Evolutionary conservation across 345 rosid genomes (phyloP), one percentile per base, ranked within the genome.

Genomic region (Pistacia integerrima): DNA sequence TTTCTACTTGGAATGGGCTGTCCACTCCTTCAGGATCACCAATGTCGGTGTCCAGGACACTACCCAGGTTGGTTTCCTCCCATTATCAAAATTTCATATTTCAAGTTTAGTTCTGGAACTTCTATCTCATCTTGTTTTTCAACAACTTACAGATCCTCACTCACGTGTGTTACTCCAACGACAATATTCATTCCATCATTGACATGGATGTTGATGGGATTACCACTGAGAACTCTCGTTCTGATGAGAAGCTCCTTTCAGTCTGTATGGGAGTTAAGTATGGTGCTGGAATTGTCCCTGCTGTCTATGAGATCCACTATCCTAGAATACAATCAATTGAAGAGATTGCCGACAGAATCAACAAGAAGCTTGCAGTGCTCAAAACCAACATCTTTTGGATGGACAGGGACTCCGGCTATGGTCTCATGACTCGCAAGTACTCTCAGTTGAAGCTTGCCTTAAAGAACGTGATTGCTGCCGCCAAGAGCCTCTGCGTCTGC

Each of bases 151-250:
- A 94, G 99, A 91, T 93, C 82, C 97, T 93, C 87, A 95, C 98
- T 55, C 98, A 93, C 96, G 93, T 95, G 98, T 95, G 99, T 79
- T 93, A 95, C 89, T 95, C 99, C 93, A 95, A 95, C 64, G 98
- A 95, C 83, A 95, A 93, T 72, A 94, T 94, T 78, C 98, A 94
- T 87, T 94, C 98, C 8, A 94, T 94, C 72, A 93, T 94, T 20
- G 88, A 94, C 88, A 94, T 94, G 98, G 98, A 94, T 55, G 98
- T 97, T 1, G 97, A 94, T 82, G 98, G 92, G 74, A 94, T 94
- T 79, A 94, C 98, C 80, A 94, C 92, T 13, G 98, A 94, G 94
- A 94, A 94, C 91, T 94, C 98, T 12, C 97, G 97, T 38, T 94
- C 98, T 5, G 98, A 94, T 48, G 97, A 94, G 93, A 94, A 94